Evolutionary conservation across 2,329 filamentous ascomycete species (phyloP), one percentile per base, ranked within the genome.

Genomic region (Fusarium domesticum): DNA sequence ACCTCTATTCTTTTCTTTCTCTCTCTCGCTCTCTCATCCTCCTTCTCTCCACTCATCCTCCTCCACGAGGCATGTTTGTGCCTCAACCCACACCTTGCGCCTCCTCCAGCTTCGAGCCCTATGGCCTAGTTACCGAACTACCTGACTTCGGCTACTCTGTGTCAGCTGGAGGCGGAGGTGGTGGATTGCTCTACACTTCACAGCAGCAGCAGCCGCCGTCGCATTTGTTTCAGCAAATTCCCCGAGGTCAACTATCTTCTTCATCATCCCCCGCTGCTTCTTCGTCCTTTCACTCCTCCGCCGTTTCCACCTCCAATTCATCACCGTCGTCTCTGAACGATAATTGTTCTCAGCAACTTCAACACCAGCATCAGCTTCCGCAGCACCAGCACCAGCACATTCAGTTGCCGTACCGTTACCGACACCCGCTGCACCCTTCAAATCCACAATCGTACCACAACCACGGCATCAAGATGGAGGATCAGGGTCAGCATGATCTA

Each of bases 11-110:
- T 4, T 28, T 34, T 41, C 34, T 25, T 48, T 46, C 43, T 42
- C 33, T 35, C 36, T 35, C 37, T 46, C 41, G 47, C 46, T 47
- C 37, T 43, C 40, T 42, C 37, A 37, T 37, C 32, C 36, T 44
- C 39, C 32, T 32, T 42, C 23, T 35, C 37, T 37, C 48, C 40
- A 42, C 38, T n/a, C 42, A 30, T 39, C 42, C 43, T 38, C 37
- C 41, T 39, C 25, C 35, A 34, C 38, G 45, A 59, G 71, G 67
- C 64, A 80, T 80, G 76, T 80, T 77, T 67, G 72, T 77, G 64
- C 72, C 76, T 59, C 73, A 77, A 55, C 68, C 74, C 42, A 74
- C 73, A 42, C 70, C 75, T 43, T 76, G 71, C 52, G 63, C 68
- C 53, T 64, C 70, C 54, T 72, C 70, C 57, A 68, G 64, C 56